phyloP scores from a whole-genome alignment of 805 yeast genomes.

The Yamadazyma philogaea region DNA sequence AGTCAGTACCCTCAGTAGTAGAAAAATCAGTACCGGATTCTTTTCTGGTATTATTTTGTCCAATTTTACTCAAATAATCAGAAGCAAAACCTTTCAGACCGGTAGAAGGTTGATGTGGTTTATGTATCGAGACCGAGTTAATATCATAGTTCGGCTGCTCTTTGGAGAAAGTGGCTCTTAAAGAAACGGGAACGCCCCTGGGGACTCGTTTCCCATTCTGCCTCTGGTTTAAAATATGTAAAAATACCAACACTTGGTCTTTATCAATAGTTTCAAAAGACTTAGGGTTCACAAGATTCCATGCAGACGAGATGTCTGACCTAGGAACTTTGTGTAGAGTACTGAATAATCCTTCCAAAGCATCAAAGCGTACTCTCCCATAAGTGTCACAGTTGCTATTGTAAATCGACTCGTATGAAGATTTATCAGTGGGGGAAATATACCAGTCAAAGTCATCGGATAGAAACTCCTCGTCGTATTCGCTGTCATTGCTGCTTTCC shows the following conservation, averaged over 20 bases:
- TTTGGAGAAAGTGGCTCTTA: constrained; percentile 88
- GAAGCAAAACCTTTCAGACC: constrained; percentile 46
- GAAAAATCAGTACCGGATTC: constrained; percentile 66
- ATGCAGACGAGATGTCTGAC: constrained; percentile 82
- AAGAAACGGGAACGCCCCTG: constrained; percentile 87
- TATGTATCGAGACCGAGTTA: constrained; percentile 31
- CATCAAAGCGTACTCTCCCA: constrained; percentile 76
- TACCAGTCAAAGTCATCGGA: constrained; percentile 90
- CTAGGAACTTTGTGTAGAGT: constrained; percentile 73
- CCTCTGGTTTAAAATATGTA: constrained; percentile 89
- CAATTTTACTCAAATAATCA: constrained; percentile 53
- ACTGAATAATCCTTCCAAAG: constrained; percentile 64
- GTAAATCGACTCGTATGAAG: constrained; percentile 76
- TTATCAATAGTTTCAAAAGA: constrained; percentile 84
- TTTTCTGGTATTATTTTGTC: constrained; percentile 41
- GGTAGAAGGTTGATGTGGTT: constrained; percentile 16
- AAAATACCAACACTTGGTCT: constrained; percentile 84
- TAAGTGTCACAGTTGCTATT: constrained; percentile 68
- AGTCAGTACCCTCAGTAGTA: constrained; percentile 73
- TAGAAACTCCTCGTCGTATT: constrained; percentile 60
- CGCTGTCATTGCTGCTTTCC: constrained; percentile 42
- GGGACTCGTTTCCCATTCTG: constrained; percentile 84
- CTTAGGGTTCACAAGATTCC: constrained; percentile 94
- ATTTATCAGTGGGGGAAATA: constrained; percentile 82
- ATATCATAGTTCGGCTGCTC: constrained; percentile 73